These are phyloP conservation scores for Pseudogymnoascus sp. DNA, from an alignment of 2,329 filamentous ascomycete genomes.

Conservation along the genomic window DNA sequence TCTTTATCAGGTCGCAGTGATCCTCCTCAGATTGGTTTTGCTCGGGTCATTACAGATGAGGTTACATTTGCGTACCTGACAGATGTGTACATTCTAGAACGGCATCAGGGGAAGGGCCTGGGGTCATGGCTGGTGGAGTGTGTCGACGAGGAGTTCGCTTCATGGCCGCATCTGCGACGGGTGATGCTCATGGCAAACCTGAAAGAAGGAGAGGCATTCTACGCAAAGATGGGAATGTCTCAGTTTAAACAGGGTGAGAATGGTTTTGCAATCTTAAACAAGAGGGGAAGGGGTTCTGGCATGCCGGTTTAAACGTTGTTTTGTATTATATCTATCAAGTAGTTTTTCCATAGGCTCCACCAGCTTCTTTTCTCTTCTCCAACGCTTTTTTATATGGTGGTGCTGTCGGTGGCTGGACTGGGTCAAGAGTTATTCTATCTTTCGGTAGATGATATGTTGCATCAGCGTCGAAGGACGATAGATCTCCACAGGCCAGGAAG, in stretches of 20 bases:
- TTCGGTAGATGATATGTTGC: constrained; percentile 86
- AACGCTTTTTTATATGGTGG: constrained; percentile 90
- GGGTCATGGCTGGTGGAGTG: constrained; percentile 58
- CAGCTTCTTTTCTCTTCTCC: constrained; percentile 69
- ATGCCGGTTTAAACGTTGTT: constrained; percentile 2
- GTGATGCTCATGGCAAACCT: constrained; percentile 39
- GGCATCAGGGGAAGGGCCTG: constrained; percentile 54
- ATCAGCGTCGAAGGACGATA: constrained; percentile 92
- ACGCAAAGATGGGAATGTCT: constrained; percentile 23
- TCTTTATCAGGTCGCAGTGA: constrained; percentile 16
- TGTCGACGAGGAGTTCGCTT: constrained; percentile 48
- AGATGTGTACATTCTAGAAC: constrained; percentile 57
- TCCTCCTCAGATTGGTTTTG: constrained; percentile 46
- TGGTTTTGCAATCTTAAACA: constrained; percentile 13
- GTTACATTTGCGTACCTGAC: constrained; percentile 63
- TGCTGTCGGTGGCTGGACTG: constrained; percentile 89
- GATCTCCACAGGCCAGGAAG: constrained; percentile 93
- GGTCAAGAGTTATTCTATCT: constrained; percentile 79
- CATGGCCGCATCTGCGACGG: constrained; percentile 53
- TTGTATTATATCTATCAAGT: constrained; percentile 5
- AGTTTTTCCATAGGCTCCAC: constrained; percentile 49
- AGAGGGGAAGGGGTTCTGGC: constrained; percentile 1
- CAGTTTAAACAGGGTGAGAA: constrained; percentile 16
- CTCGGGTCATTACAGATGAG: constrained; percentile 61
- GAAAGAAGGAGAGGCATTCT: constrained; percentile 18